A percentile compares a stretch with the other conserved stretches of the same genome.
These are phyloP conservation scores for Diaporthe batatas DNA, from an alignment of 2,329 filamentous ascomycete species.

Conservation along the genomic window DNA sequence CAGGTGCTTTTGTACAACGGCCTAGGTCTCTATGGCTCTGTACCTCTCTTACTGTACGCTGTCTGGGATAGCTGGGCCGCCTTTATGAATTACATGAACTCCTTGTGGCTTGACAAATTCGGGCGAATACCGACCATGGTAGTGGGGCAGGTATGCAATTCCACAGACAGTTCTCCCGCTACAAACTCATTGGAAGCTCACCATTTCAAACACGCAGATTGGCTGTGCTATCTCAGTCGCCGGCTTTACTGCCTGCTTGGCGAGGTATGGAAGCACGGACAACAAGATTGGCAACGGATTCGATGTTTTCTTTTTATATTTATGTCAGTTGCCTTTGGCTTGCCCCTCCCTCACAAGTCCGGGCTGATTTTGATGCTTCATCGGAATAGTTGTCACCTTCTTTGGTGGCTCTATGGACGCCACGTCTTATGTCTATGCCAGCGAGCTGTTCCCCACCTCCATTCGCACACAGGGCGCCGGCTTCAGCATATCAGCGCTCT, in stretches of 20 bases:
- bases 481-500: constrained; percentile 27
- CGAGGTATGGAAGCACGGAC: background rate
- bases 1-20: constrained; percentile 4
- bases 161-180: background rate
- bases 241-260: constrained; percentile 6
- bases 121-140: constrained; percentile 17
- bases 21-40: constrained; percentile 14
- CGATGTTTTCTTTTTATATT: background rate
- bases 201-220: background rate
- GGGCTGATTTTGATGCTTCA: background rate
- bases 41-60: constrained; percentile 35
- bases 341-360: too few relatives aligned
- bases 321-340: background rate
- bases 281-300: constrained; percentile 3
- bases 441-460: constrained; percentile 15
- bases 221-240: background rate
- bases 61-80: constrained; percentile 38
- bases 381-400: constrained; percentile 7
- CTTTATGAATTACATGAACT: constrained; percentile 35
- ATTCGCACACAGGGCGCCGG: constrained; percentile 17
- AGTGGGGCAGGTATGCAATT: background rate
- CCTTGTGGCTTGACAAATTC: constrained; percentile 26
- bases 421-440: constrained; percentile 10
- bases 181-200: too few relatives aligned
- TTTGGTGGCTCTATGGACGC: constrained; percentile 18